Conservation (phyloP, 441 rosid genomes). For the Euphorbia schlechtendalii region DNA sequence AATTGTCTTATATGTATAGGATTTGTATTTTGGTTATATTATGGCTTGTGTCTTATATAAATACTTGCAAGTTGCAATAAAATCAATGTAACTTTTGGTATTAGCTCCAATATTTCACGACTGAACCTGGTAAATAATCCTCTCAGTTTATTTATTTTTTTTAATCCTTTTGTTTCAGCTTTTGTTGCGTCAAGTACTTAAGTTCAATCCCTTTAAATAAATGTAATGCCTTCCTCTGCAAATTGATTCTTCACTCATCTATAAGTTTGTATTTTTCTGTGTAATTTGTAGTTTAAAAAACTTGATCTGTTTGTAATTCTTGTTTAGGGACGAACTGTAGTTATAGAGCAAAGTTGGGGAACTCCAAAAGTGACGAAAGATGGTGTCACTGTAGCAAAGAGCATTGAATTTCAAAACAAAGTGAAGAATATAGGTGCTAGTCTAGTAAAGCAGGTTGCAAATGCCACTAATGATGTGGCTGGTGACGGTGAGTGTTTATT, state of each 20-base stretch:
- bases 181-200: background rate
- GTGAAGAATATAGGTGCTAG: slow-evolving; percentile 85
- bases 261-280: too few species aligned
- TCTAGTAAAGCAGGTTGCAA: too few species aligned
- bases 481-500: slow-evolving; percentile 59
- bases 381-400: slow-evolving; percentile 91
- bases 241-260: background rate
- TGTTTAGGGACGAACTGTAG: slow-evolving; percentile 89
- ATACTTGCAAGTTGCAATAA: too few species aligned
- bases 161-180: background rate
- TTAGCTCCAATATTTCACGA: background rate
- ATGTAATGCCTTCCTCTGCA: background rate
- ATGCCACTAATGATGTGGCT: slow-evolving; percentile 85
- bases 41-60: too few species aligned
- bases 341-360: slow-evolving; percentile 76
- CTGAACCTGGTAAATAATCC: background rate
- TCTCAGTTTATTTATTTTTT: too few species aligned
- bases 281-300: too few species aligned
- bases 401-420: slow-evolving; percentile 76
- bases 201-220: background rate
- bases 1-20: too few species aligned
- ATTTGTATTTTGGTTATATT: too few species aligned
- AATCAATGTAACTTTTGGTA: too few species aligned
- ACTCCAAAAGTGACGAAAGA: slow-evolving; percentile 91
- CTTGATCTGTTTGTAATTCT: too few species aligned